Evolutionary conservation across 2,329 filamentous ascomycete species (phyloP).

Genomic region (Colletotrichum sp.): DNA sequence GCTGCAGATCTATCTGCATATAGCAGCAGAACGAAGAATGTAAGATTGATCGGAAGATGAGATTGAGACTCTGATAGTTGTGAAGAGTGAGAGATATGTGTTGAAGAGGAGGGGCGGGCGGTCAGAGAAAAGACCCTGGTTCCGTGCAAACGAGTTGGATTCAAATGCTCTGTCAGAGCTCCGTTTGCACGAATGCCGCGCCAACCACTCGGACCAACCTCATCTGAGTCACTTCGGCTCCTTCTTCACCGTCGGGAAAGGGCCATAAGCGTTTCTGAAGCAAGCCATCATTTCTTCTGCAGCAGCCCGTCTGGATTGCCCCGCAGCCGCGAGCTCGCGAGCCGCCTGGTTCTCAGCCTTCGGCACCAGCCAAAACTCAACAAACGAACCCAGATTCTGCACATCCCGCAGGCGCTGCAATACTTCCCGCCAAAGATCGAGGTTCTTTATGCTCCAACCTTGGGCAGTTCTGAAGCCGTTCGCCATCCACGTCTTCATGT

Average conservation of each 20-base stretch:
- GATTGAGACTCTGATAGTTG: not conserved
- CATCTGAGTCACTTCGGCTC: not conserved
- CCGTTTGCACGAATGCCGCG: not conserved
- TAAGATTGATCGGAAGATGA: not conserved
- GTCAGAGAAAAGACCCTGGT: not conserved
- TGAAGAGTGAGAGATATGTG: not conserved
- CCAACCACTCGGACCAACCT: not conserved
- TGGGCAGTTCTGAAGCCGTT: not conserved
- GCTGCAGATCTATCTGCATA: rapidly evolving
- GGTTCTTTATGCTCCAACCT: not conserved
- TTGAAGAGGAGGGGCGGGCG: not conserved
- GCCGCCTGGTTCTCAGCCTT: not conserved
- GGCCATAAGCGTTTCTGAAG: not conserved
- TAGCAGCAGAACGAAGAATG: not conserved
- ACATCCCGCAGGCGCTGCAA: not conserved
- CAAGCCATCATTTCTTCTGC: not conserved
- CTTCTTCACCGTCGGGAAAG: not conserved
- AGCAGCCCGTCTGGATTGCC: not conserved
- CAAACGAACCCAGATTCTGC: not conserved
- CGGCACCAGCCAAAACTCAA: not conserved
- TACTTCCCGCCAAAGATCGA: rapidly evolving
- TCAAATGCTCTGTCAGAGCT: not conserved
- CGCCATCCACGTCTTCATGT: not conserved
- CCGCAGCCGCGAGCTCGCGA: not conserved
- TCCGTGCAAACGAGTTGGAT: rapidly evolving